A percentile compares a stretch with the other conserved stretches of the same genome.
Conservation (phyloP, 2,329 filamentous ascomycete species). For the Leptographium lundbergii region DNA sequence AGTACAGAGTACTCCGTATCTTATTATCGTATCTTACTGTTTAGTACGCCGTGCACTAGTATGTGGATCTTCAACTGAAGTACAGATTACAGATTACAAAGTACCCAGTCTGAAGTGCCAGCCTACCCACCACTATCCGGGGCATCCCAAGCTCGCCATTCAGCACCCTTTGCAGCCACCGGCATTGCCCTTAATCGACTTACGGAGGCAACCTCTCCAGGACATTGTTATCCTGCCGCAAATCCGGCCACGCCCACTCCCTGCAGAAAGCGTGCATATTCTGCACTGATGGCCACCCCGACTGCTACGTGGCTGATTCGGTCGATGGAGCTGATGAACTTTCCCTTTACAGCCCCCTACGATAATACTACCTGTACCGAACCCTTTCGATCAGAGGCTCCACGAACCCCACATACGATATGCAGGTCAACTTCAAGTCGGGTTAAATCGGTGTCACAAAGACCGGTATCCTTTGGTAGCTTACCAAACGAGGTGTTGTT, state of each 20-base stretch:
- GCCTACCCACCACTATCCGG: neutral
- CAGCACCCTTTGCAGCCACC: neutral
- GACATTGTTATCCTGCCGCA: neutral
- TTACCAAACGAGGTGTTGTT: slow-evolving; percentile 46
- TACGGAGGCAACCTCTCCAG: neutral
- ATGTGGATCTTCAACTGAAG: neutral
- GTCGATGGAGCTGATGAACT: neutral
- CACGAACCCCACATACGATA: neutral
- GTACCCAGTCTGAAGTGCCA: neutral
- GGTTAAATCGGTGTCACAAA: neutral
- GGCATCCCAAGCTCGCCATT: neutral
- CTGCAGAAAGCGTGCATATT: neutral
- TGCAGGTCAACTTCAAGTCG: neutral
- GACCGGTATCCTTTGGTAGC: slow-evolving; percentile 18
- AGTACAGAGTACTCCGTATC: no score
- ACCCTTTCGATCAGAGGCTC: neutral
- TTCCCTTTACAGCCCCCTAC: neutral
- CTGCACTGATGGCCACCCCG: neutral
- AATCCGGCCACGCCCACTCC: neutral
- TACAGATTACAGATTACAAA: no score
- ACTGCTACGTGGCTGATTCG: neutral
- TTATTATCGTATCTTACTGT: no score
- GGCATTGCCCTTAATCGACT: neutral
- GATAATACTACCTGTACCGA: neutral
- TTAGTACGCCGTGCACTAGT: neutral